These are phyloP conservation scores for Annona squamosa DNA, from an alignment of 164 flowering plant genomes.

Conservation along the genomic window DNA sequence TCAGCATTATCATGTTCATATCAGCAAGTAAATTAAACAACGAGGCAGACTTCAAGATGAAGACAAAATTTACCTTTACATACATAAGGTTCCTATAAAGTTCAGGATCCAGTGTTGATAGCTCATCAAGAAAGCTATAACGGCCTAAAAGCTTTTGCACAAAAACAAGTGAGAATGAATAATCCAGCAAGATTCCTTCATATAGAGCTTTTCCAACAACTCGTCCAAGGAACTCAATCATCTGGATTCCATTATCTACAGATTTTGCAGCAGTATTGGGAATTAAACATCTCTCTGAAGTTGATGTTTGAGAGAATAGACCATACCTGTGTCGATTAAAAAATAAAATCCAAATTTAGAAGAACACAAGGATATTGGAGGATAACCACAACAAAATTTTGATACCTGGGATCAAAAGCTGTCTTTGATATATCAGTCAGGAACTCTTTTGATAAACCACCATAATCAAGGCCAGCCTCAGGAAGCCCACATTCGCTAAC, in stretches of 20 bases:
- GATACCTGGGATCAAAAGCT: slow-evolving; percentile 81
- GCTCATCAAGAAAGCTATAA: slow-evolving; percentile 97
- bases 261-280: slow-evolving; percentile 80
- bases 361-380: not conserved
- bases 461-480: slow-evolving; percentile 98
- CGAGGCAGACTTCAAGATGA: not conserved
- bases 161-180: slow-evolving; percentile 94
- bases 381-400: slow-evolving; percentile 19
- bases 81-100: slow-evolving; percentile 88
- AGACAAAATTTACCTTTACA: slow-evolving; percentile 67
- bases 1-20: no score
- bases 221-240: slow-evolving; percentile 98
- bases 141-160: slow-evolving; percentile 95
- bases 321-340: slow-evolving; percentile 52
- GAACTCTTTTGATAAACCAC: slow-evolving; percentile 94
- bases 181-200: slow-evolving; percentile 93
- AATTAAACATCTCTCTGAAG: slow-evolving; percentile 77
- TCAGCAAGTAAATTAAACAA: no score
- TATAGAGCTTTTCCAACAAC: slow-evolving; percentile 99
- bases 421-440: slow-evolving; percentile 84
- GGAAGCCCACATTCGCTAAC: slow-evolving; percentile 96
- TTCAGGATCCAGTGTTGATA: slow-evolving; percentile 94
- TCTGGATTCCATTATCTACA: slow-evolving; percentile 72
- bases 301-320: slow-evolving; percentile 75
- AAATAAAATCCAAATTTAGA: not conserved